Evolutionary conservation across 345 rosid genomes (phyloP).

Genomic region (Triadica sebifera): DNA sequence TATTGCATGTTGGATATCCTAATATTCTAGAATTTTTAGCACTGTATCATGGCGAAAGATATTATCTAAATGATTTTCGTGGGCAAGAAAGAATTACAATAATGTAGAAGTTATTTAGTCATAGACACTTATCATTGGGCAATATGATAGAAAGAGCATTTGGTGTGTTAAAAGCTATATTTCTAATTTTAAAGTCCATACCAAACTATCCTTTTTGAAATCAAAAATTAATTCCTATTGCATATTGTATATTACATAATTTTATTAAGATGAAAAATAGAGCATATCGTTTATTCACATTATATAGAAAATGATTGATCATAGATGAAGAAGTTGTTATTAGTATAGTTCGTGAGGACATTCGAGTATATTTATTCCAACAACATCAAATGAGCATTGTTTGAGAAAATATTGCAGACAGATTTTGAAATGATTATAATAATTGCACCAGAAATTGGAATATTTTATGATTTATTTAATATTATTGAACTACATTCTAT

Average conservation of each 20-base stretch:
- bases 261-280: neutral
- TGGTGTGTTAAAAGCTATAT: neutral
- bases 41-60: neutral
- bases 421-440: neutral
- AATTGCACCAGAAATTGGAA: no score
- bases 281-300: neutral
- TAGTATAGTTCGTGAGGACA: neutral
- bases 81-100: neutral
- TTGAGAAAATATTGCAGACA: neutral
- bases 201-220: neutral
- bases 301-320: neutral
- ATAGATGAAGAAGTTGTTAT: neutral
- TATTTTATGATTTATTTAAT: no score
- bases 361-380: neutral
- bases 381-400: neutral
- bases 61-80: neutral
- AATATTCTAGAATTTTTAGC: neutral
- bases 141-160: neutral
- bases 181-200: neutral
- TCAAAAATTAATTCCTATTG: neutral
- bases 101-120: no score
- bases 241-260: neutral
- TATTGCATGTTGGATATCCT: neutral
- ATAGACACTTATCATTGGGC: no score
- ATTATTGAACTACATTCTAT: no score